These are phyloP conservation scores for Irineochytrium annulatum DNA, from an alignment of 192 early-diverging fungal genomes.

Conservation along the genomic window DNA sequence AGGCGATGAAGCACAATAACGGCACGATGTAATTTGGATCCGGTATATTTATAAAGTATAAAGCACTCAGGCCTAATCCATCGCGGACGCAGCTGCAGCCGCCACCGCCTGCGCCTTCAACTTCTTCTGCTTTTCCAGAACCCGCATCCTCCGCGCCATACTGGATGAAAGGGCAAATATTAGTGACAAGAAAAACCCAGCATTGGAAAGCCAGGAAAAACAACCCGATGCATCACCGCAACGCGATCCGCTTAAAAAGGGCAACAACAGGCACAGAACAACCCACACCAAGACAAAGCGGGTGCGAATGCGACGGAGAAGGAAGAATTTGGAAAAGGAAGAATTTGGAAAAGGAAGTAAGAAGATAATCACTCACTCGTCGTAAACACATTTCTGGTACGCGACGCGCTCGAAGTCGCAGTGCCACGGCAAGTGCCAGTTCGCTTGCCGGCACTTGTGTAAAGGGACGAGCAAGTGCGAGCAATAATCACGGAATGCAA, in stretches of 20 bases:
- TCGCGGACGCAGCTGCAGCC: too few relatives aligned
- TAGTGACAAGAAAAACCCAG: constrained; percentile 13
- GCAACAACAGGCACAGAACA: too few relatives aligned
- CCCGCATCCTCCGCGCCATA: constrained; percentile 30
- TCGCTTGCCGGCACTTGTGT: constrained; percentile 86
- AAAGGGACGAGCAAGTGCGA: constrained; percentile 84
- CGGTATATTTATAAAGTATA: too few relatives aligned
- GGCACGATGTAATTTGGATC: too few relatives aligned
- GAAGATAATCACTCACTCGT: constrained; percentile 54
- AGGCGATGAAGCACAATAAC: too few relatives aligned
- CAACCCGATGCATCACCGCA: background rate
- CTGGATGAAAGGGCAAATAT: constrained; percentile 19
- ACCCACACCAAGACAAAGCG: too few relatives aligned
- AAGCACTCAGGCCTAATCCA: too few relatives aligned
- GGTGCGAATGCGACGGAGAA: too few relatives aligned
- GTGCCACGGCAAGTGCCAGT: constrained; percentile 88
- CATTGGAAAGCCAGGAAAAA: background rate
- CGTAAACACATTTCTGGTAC: constrained; percentile 95
- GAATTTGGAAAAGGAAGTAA: background rate
- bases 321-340: too few relatives aligned
- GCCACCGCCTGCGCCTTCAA: constrained; percentile 13
- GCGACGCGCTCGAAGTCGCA: constrained; percentile 83
- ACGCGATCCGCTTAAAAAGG: too few relatives aligned
- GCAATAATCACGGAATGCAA: constrained; percentile 91
- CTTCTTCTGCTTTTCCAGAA: constrained; percentile 32